Evolutionary conservation across 257 asterid species (phyloP), one percentile per base, ranked within the genome.

Genomic region (Penstemon davidsonii): DNA sequence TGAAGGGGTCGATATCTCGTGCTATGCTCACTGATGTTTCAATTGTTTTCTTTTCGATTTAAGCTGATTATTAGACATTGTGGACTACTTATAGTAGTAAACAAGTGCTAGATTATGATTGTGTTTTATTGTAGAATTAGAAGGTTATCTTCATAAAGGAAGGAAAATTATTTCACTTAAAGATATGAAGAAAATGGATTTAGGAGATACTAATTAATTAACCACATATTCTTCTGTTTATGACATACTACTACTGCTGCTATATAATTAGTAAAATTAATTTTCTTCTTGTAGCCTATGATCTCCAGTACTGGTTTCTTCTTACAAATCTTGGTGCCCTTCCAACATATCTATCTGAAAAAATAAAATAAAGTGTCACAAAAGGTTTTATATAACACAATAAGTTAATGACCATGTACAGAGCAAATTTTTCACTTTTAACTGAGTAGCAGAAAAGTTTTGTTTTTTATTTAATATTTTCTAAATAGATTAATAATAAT

Each of bases 271-370:
- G 4, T 46, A 46, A 46, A 12, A 0, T 25, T 25, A 25, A 25
- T 25, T 40, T 57, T 43, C 15, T 54, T 66, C 64, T 33, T 33
- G 67, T 59, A 25, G 53, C 13, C 49, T 51, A 73, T 57, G 46
- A 75, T 65, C 78, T 67, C 79, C 80, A 52, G 3, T 25, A 25
- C 36, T 56, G 81, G 68, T 53, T 76, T 61, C 83, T 62, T 70
- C 84, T 79, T 38, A 73, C 79, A 73, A 79, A 68, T 65, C 77
- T 70, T n/a, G 78, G 69, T 46, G 55, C 62, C 49, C 69, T 74
- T 71, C 41, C 67, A 41, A 64, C 15, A 62, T 33, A 66, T 51
- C 74, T 73, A 58, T 63, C 80, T 82, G 76, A 58, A 44, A 8
- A 15, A 5, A 52, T 12, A 25, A 37, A 19, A 10, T 47, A 1